Base-by-base conservation (phyloP, 768 basidiomycete species). In the Plicaturopsis crispa region DNA sequence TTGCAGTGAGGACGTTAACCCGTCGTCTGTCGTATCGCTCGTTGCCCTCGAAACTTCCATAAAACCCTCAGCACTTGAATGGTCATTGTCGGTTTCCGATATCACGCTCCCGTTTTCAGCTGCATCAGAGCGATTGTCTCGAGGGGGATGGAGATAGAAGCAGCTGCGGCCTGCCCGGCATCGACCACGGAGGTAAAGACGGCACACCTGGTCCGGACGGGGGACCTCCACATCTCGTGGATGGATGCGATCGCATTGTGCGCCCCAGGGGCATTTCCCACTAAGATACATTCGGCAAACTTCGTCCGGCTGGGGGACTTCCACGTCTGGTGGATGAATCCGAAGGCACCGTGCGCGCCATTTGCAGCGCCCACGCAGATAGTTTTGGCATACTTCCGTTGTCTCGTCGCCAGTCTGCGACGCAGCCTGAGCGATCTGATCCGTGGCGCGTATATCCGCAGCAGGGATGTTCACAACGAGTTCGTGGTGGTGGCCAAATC, bases 191-290 rank as follows among this genome's bases (percentile, higher is more conserved):
- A 14, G 26, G 8, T 8, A 28, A 28, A 8, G 8, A 14, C 14
- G 10, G 14, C 10, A 14, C 26, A 28, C 8, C 26, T 28, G 26
- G 26, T n/a, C n/a, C n/a, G n/a, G n/a, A n/a, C n/a, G n/a, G n/a
- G n/a, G n/a, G n/a, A n/a, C n/a, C n/a, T n/a, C n/a, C n/a, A n/a
- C n/a, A n/a, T n/a, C n/a, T n/a, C n/a, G n/a, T n/a, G n/a, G n/a
- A n/a, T 51, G 52, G 10, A 31, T 34, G 6, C 38, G 33, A n/a
- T 36, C 39, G 30, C 52, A 51, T 16, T 18, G 18, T 4, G 33
- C 31, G 2, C 43, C 44, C n/a, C 19, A 34, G 0, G 1, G 2
- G 31, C 52, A 53, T 8, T n/a, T 7, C 3, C 43, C 47, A 14
- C 36, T 40, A 23, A 34, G 38, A 40, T 28, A 53, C 5, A 13